Evolutionary conservation across 2,329 filamentous ascomycete genomes (phyloP).

Genomic region (Alternaria sp.): DNA sequence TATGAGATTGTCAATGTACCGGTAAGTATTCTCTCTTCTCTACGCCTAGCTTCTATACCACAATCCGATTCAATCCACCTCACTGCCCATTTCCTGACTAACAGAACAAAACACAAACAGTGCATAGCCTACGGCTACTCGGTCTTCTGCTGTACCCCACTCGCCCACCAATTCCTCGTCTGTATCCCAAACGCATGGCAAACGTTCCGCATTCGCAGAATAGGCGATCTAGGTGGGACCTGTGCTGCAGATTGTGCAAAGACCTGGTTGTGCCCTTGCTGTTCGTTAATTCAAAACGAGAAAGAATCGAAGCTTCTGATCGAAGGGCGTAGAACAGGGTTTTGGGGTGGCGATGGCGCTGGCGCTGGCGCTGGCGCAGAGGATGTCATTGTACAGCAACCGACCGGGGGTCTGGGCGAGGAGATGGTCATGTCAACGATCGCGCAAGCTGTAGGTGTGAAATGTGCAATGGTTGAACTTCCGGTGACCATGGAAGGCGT

Average conservation of each 20-base stretch:
- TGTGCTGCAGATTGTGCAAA: background rate
- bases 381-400: conserved; percentile 2
- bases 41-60: background rate
- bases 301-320: conserved; percentile 2
- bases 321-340: background rate
- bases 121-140: background rate
- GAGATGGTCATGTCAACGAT: background rate
- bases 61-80: background rate
- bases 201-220: background rate
- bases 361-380: background rate
- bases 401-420: background rate
- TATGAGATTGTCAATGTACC: background rate
- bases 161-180: conserved; percentile 2
- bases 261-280: conserved; percentile 5
- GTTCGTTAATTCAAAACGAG: conserved; percentile 5
- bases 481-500: background rate
- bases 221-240: background rate
- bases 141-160: background rate
- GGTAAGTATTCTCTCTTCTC: background rate
- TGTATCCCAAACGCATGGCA: conserved; percentile 3
- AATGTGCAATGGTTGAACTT: background rate
- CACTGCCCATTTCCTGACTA: background rate
- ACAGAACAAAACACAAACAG: background rate
- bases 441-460: background rate
- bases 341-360: background rate